phyloP scores from a whole-genome alignment of 352 stramenopile species.

The Phytophthora quininea region DNA sequence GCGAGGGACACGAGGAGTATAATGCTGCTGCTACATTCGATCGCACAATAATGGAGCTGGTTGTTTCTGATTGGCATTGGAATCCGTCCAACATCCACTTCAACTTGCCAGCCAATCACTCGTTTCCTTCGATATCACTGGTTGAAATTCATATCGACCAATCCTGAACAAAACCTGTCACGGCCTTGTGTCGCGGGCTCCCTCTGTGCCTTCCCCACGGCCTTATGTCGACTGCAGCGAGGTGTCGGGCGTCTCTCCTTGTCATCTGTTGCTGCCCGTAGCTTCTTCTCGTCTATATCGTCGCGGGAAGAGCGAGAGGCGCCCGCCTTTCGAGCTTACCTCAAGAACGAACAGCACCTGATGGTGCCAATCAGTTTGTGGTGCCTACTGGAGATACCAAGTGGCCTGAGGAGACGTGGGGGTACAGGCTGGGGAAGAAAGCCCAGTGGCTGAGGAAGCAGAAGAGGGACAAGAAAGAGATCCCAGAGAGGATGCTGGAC shows the following conservation, averaged over 20 bases:
- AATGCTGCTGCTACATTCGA: too few species aligned
- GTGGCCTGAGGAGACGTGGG: conserved; percentile 6
- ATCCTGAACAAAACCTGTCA: neutral
- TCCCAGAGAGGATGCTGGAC: neutral
- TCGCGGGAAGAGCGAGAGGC: neutral
- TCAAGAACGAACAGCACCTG: conserved; percentile 8
- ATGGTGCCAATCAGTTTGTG: conserved; percentile 11
- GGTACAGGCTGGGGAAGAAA: conserved; percentile 17
- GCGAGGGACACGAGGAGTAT: too few species aligned
- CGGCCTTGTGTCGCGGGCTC: neutral
- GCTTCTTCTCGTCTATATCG: neutral
- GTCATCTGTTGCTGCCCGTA: neutral
- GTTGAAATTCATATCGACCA: neutral
- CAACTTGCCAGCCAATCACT: neutral
- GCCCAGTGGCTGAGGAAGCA: conserved; percentile 12
- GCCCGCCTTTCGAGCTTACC: conserved; percentile 13
- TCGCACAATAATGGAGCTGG: too few species aligned
- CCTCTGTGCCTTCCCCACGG: neutral
- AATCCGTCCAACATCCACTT: neutral
- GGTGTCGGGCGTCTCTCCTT: neutral
- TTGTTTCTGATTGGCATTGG: too few species aligned
- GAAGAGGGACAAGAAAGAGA: neutral
- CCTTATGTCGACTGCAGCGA: neutral
- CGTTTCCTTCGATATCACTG: neutral
- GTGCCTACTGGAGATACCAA: conserved; percentile 4